These are phyloP conservation scores for Paramecium bursaria DNA, from an alignment of 73 alveolate species.

Conservation along the genomic window DNA sequence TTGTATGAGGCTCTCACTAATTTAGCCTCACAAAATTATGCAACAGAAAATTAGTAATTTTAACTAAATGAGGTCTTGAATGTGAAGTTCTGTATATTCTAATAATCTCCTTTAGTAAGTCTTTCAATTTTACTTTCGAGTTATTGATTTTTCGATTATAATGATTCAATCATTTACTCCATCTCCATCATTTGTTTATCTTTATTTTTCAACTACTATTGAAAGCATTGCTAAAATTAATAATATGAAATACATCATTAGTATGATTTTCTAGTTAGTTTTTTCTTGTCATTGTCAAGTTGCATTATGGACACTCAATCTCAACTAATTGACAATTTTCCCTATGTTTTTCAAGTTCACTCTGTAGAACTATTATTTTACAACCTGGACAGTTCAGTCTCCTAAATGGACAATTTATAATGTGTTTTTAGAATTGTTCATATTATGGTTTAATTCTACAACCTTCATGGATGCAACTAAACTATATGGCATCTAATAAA, in stretches of 20 bases:
- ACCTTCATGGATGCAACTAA: constrained; percentile 46
- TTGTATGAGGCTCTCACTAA: constrained; percentile 38
- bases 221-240: constrained; percentile 1
- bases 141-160: neutral
- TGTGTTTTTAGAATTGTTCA: constrained; percentile 52
- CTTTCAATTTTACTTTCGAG: constrained; percentile 19
- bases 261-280: neutral
- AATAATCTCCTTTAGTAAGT: constrained; percentile 33
- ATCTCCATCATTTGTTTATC: constrained; percentile 10
- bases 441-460: constrained; percentile 30
- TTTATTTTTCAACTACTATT: constrained; percentile 12
- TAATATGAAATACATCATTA: neutral
- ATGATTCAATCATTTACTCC: neutral
- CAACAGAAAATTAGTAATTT: constrained; percentile 25
- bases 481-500: constrained; percentile 29
- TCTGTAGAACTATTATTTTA: neutral
- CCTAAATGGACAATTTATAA: constrained; percentile 37
- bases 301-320: constrained; percentile 26
- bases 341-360: constrained; percentile 16
- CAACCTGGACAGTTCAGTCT: constrained; percentile 54
- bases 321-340: constrained; percentile 3
- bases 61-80: constrained; percentile 28
- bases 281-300: constrained; percentile 33
- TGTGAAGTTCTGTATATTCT: constrained; percentile 9
- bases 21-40: constrained; percentile 13